These are phyloP conservation scores for Ceratocystis cubensis DNA, from an alignment of 2,329 filamentous ascomycete species.

Conservation along the genomic window DNA sequence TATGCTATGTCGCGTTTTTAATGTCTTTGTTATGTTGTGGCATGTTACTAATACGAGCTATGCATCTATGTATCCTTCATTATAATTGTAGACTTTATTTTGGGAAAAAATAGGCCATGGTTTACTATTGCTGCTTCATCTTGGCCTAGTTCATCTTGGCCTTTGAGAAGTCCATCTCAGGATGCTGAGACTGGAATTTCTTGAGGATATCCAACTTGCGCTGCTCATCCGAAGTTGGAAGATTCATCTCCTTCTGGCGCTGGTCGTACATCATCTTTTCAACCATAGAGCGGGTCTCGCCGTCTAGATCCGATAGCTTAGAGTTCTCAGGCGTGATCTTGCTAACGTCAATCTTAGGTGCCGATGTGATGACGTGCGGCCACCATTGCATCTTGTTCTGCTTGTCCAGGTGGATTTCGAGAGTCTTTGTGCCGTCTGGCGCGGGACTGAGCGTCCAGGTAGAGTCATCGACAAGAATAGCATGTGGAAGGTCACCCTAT, in stretches of 20 bases:
- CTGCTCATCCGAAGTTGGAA: slow-evolving; percentile 85
- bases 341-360: slow-evolving; percentile 84
- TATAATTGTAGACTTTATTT: not conserved
- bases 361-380: slow-evolving; percentile 75
- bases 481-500: slow-evolving; percentile 76
- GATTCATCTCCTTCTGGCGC: slow-evolving; percentile 84
- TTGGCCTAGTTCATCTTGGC: slow-evolving; percentile 43
- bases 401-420: slow-evolving; percentile 88
- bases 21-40: no score
- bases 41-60: no score
- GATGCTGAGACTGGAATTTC: slow-evolving; percentile 76
- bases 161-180: slow-evolving; percentile 61
- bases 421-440: slow-evolving; percentile 50
- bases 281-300: slow-evolving; percentile 90
- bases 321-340: slow-evolving; percentile 92
- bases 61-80: no score
- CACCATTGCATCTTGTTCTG: slow-evolving; percentile 97
- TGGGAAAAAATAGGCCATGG: not conserved
- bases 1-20: no score
- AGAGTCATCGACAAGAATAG: slow-evolving; percentile 71
- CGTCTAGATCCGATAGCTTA: slow-evolving; percentile 83
- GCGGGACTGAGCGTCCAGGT: slow-evolving; percentile 82
- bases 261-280: slow-evolving; percentile 99
- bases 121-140: not conserved
- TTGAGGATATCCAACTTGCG: slow-evolving; percentile 86